These are phyloP conservation scores for Arthromyces matolae DNA, from an alignment of 768 basidiomycete species.

Conservation along the genomic window DNA sequence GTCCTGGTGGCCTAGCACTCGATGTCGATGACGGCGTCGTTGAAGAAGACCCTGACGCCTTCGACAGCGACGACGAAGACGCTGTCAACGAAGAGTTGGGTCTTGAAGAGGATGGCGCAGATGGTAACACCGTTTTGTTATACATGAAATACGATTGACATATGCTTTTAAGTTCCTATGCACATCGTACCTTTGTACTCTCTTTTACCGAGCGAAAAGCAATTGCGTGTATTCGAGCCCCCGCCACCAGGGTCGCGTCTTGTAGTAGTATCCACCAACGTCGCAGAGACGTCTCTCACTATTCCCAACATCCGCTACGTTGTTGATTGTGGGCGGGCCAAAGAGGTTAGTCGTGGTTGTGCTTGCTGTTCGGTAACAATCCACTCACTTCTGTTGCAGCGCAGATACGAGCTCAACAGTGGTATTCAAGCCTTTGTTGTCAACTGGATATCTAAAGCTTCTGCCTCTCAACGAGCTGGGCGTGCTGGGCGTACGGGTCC, in stretches of 20 bases:
- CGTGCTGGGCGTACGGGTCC: constrained; percentile 97
- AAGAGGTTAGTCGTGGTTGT: constrained; percentile 61
- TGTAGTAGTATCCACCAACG: constrained; percentile 93
- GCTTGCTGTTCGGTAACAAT: background rate
- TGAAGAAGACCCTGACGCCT: constrained; percentile 68
- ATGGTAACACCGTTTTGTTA: constrained; percentile 41
- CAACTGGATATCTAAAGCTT: constrained; percentile 93
- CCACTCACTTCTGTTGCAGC: constrained; percentile 36
- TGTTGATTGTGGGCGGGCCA: constrained; percentile 93
- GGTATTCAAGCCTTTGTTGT: constrained; percentile 92
- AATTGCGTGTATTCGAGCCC: constrained; percentile 87
- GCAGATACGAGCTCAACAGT: constrained; percentile 74
- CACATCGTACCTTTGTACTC: constrained; percentile 94
- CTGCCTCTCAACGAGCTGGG: constrained; percentile 90
- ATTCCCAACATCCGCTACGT: constrained; percentile 98
- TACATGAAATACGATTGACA: constrained; percentile 1
- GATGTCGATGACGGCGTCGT: constrained; percentile 63
- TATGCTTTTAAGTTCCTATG: constrained; percentile 67
- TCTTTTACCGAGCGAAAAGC: constrained; percentile 86
- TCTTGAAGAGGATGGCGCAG: constrained; percentile 60
- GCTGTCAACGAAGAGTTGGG: constrained; percentile 52
- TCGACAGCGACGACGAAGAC: constrained; percentile 72
- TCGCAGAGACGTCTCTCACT: constrained; percentile 95
- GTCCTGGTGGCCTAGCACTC: constrained; percentile 51
- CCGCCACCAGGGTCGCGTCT: constrained; percentile 81